Conservation (phyloP, 1,284 basidiomycete species). For the Boletus semigastroideus region DNA sequence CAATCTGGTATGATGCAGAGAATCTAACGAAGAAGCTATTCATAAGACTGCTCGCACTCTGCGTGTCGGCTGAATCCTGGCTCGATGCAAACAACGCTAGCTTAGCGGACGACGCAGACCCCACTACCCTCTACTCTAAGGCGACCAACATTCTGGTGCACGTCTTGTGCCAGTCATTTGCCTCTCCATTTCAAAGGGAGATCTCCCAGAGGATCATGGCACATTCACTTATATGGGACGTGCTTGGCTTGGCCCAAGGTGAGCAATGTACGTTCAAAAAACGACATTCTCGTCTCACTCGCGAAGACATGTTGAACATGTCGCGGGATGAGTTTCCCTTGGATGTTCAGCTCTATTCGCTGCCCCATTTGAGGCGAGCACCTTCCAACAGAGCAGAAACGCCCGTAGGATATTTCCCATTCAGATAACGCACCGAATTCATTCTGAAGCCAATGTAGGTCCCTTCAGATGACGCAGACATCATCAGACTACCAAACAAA, state of each 20-base stretch:
- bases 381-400: constrained; percentile 22
- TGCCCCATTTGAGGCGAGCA: constrained; percentile 21
- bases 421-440: neutral
- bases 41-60: constrained; percentile 51
- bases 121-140: constrained; percentile 39
- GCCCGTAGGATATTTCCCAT: constrained; percentile 26
- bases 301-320: constrained; percentile 38
- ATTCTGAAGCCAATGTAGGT: constrained; percentile 23
- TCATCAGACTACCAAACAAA: constrained; percentile 38
- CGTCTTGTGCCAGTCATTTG: constrained; percentile 43
- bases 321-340: constrained; percentile 36
- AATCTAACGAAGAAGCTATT: constrained; percentile 50
- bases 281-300: constrained; percentile 3
- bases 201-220: constrained; percentile 43
- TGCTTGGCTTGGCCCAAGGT: constrained; percentile 47
- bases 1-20: constrained; percentile 46
- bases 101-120: constrained; percentile 39
- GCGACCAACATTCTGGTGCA: constrained; percentile 36
- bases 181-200: constrained; percentile 34
- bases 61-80: constrained; percentile 58
- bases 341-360: constrained; percentile 31
- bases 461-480: constrained; percentile 30
- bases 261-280: constrained; percentile 11
- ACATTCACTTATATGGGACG: constrained; percentile 45
- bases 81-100: constrained; percentile 40